Percentiles rank a stretch among this genome's conserved stretches.
Conservation (phyloP, 2,329 filamentous ascomycete genomes). For the Fusarium lyarnte region DNA sequence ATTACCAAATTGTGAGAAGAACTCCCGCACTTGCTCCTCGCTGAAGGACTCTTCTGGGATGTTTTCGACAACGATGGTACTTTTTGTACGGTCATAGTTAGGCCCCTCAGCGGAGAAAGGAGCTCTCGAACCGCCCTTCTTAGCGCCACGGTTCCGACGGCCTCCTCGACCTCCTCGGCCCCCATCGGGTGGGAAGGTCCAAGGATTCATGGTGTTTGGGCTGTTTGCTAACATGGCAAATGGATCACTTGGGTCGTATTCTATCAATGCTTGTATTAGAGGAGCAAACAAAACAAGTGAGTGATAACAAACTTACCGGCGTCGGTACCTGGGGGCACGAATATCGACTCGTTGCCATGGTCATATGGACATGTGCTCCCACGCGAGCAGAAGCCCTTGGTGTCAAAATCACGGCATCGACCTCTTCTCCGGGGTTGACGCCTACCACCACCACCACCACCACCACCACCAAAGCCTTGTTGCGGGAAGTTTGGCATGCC, state of each 20-base stretch:
- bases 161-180: slow-evolving; percentile 48
- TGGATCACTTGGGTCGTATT: slow-evolving; percentile 49
- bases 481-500: slow-evolving; percentile 53
- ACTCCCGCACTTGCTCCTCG: slow-evolving; percentile 71
- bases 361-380: slow-evolving; percentile 75
- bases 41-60: slow-evolving; percentile 77
- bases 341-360: slow-evolving; percentile 67
- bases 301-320: slow-evolving; percentile 33
- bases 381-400: slow-evolving; percentile 75
- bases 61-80: slow-evolving; percentile 78
- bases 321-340: slow-evolving; percentile 46
- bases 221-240: slow-evolving; percentile 35
- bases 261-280: slow-evolving; percentile 36
- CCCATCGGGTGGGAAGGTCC: slow-evolving; percentile 38
- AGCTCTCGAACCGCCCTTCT: slow-evolving; percentile 55
- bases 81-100: slow-evolving; percentile 69
- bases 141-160: slow-evolving; percentile 47
- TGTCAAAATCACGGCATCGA: slow-evolving; percentile 76
- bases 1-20: slow-evolving; percentile 77
- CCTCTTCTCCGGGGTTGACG: slow-evolving; percentile 51
- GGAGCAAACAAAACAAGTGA: background rate
- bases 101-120: slow-evolving; percentile 73
- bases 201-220: slow-evolving; percentile 30
- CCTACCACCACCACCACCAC: slow-evolving; percentile 30
- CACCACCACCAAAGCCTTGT: slow-evolving; percentile 39